Percentiles rank a stretch among this genome's conserved stretches.
phyloP scores from a whole-genome alignment of 2,329 filamentous ascomycete genomes.

The Penicillium sp. region DNA sequence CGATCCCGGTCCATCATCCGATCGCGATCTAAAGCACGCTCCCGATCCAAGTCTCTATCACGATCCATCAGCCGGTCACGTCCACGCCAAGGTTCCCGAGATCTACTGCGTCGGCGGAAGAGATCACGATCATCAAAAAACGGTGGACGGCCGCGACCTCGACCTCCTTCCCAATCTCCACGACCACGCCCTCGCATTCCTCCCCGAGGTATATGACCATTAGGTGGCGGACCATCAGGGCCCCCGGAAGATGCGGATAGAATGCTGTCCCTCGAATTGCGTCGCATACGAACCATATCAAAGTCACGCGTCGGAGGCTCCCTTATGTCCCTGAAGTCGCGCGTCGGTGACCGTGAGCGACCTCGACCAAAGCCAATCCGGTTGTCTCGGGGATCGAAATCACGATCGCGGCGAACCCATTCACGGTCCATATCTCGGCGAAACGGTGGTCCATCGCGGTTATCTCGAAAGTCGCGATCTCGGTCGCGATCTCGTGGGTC shows the following conservation, averaged over 20 bases:
- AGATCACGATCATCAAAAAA: conserved; percentile 45
- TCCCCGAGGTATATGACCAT: conserved; percentile 37
- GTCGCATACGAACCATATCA: conserved; percentile 42
- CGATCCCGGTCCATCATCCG: conserved; percentile 35
- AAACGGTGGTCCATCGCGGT: conserved; percentile 41
- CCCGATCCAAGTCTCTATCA: conserved; percentile 37
- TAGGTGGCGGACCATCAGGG: conserved; percentile 38
- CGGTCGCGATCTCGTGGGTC: conserved; percentile 56
- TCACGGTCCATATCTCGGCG: conserved; percentile 46
- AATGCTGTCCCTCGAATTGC: conserved; percentile 47
- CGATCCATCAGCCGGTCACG: conserved; percentile 39
- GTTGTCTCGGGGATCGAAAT: conserved; percentile 46
- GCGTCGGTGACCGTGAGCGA: conserved; percentile 45
- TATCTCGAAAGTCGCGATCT: conserved; percentile 44
- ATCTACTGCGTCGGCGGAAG: conserved; percentile 46
- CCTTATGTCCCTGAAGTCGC: conserved; percentile 43
- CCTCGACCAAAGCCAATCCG: conserved; percentile 48
- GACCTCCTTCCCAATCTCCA: conserved; percentile 46
- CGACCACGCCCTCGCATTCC: conserved; percentile 44
- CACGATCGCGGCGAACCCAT: conserved; percentile 49
- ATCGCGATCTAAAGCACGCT: conserved; percentile 22
- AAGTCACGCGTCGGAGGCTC: conserved; percentile 39
- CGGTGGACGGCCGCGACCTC: conserved; percentile 42
- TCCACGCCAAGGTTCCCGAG: conserved; percentile 44
- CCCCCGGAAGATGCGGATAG: conserved; percentile 37